Base-by-base conservation (phyloP, 306 rosid genomes). In the Cicer judaicum region DNA sequence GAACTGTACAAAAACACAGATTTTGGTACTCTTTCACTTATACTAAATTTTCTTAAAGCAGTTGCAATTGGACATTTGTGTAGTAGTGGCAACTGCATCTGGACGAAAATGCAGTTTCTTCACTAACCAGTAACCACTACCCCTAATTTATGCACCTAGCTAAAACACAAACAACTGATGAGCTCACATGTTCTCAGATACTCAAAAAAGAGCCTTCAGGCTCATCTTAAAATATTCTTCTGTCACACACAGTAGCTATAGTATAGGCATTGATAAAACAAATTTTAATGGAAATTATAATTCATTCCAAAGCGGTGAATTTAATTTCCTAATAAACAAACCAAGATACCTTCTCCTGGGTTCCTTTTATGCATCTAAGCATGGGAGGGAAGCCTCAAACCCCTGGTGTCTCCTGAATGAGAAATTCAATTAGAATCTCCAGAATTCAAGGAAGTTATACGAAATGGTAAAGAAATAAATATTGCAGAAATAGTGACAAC, bases 291-390 rank as follows among this genome's bases (percentile, higher is more conserved):
- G 61, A 78, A 76, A 74, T 55, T 50, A 82, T 9, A 21, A 70
- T 54, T 72, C 78, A 72, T 80, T 82, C 78, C 73, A 85, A 73
- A 12, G 48, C 70, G 82, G 84, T 76, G 86, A 78, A 89, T 89
- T 80, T 60, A 82, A 77, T 89, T 90, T 84, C 99, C 97, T 74
- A 87, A 88, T 85, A 87, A 87, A 87, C 96, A 89, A 92, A 75
- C 98, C 90, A 89, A 85, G 97, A 88, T 95, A 95, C 99, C 99
- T 95, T 95, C 99, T 92, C 92, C 96, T 76, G 93, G 83, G 87
- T 90, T 87, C 98, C 96, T 80, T 86, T 78, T 64, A 83, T 85
- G 96, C 99, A 94, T 79, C 90, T 85, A 92, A 89, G 92, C 89
- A 90, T 86, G 80, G 90, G 80, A 90, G 92, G 90, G 88, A 83